Base-by-base conservation (phyloP, 2,329 filamentous ascomycete genomes). In the Fusarium pilosicola region DNA sequence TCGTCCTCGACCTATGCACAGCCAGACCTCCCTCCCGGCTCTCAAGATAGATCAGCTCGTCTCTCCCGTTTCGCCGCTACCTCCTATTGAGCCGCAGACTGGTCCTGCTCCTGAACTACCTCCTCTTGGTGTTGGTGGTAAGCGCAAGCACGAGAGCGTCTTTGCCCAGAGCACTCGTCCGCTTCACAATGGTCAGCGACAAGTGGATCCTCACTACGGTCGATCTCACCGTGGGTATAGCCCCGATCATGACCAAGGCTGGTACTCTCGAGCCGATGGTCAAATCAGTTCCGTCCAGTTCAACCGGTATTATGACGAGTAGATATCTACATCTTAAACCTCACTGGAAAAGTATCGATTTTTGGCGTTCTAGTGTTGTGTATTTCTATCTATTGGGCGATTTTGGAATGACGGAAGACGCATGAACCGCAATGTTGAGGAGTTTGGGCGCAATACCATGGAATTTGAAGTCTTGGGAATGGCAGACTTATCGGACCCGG, bases 111-210 rank as follows among this genome's bases (percentile, higher is more conserved):
- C 76, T 12, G 71, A 78, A 26, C 71, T 74, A 7, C 79, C 80
- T 1, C 39, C 74, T 15, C 46, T 80, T 30, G 70, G 69, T 10
- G 77, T 78, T 1, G 82, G 82, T 5, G 80, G 79, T 45, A 84
- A 84, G 77, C 80, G 82, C 38, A 84, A 84, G 67, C 82, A 81
- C 52, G 81, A 83, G 49, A 68, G 67, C 17, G 80, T 82, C 62
- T 84, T 84, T 55, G 59, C 74, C 13, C 79, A 82, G 51, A 80
- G 71, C 62, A 70, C 68, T 7, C 74, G 78, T 26, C 77, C 81
- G 4, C 77, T 84, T 11, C 79, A 80, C 75, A 83, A 85, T 44
- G 80, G 83, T 7, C 79, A 82, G 68, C 79, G 83, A 34, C 83
- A 82, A 57, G 66, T 77, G 24, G 83, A 85, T 18, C 61, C 76